Evolutionary conservation across 140 eudicot genomes (phyloP), one percentile per base, ranked within the genome.

Genomic region (Senecio squalidus): DNA sequence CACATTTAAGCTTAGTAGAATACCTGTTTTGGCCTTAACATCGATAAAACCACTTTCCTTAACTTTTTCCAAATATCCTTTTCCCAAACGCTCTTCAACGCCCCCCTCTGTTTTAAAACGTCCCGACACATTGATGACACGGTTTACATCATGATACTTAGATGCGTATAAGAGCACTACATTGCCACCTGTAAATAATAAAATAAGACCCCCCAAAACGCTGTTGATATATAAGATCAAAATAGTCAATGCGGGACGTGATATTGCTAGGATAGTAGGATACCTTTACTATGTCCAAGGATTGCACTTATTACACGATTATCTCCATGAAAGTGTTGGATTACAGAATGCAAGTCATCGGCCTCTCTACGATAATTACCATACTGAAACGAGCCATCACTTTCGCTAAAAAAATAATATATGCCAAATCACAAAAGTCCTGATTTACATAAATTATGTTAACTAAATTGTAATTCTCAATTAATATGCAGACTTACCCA

Each of bases 251-350:
- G 3, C 21, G 14, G 47, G 47, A 26, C 17, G 17, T 31, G 33
- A 28, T 31, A 10, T 6, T 10, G 3, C 5, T 31, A 31, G 5
- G 27, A 48, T 31, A 38, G 17, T 67, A 26, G 41, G 23, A 58
- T 50, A 83, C 94, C 89, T 84, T 84, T 84, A 59, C 94, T 84
- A 45, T 84, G 94, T 40, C 94, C 94, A 29, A 81, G 70, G 25
- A 81, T 74, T 17, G 84, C 78, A 56, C 61, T 17, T 60, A 65
- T 70, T 17, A 48, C 55, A 53, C 83, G 85, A 46, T 69, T 75
- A 50, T 31, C 53, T 62, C 60, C 81, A 22, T 23, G 64, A 44
- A 84, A 84, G 63, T 84, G 70, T 55, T 84, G 73, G 23, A 84
- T 62, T 57, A 81, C 85, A 27, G 85, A 61, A 36, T 55, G 75